Evolutionary conservation across 2,329 filamentous ascomycete species (phyloP).

Genomic region (Sporothrix curviconia): DNA sequence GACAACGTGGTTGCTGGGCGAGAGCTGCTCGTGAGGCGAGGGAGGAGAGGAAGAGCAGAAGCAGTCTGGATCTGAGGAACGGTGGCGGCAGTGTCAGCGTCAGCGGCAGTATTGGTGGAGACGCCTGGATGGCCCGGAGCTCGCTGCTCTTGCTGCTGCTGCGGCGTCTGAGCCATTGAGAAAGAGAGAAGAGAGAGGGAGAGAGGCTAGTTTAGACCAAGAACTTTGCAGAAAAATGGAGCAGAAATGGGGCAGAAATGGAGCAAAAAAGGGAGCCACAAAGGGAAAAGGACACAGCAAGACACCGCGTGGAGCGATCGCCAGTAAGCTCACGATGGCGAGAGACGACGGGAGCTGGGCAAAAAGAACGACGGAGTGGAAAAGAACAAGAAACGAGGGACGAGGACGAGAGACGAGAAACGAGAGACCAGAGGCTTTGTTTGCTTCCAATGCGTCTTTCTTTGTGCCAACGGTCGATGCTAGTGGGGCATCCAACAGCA

Average conservation of each 20-base stretch:
- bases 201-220: conserved; percentile 11
- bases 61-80: neutral
- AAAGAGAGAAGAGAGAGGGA: no score
- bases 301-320: no score
- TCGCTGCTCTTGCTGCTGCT: neutral
- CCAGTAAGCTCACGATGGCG: no score
- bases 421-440: no score
- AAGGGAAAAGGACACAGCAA: neutral
- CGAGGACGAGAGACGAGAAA: no score
- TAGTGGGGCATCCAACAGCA: neutral
- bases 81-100: neutral
- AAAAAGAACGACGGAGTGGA: no score
- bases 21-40: conserved; percentile 3
- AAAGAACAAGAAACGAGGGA: no score
- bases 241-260: no score
- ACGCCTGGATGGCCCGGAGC: conserved; percentile 1
- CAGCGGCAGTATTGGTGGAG: neutral
- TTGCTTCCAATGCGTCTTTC: no score
- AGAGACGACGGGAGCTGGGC: no score
- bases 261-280: neutral
- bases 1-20: neutral
- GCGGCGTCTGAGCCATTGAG: conserved; percentile 1
- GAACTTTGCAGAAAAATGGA: neutral
- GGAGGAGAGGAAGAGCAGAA: neutral
- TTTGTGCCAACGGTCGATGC: neutral